Evolutionary conservation across 208 protist genomes (phyloP).

Genomic region (Trypanosoma lewisi): DNA sequence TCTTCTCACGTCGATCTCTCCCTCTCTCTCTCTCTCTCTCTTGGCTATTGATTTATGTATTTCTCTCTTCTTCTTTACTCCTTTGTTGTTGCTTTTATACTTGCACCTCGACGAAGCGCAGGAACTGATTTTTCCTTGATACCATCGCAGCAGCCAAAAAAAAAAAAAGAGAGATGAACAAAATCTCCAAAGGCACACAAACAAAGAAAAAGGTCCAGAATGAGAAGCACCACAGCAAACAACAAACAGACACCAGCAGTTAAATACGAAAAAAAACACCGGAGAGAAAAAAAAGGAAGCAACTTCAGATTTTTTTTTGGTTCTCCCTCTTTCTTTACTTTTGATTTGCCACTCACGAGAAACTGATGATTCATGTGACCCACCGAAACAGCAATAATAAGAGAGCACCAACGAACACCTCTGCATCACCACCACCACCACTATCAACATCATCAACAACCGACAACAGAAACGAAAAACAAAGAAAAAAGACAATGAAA

Average conservation of each 20-base stretch:
- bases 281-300: too few species aligned
- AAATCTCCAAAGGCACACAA: neutral
- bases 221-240: too few species aligned
- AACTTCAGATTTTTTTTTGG: conserved; percentile 1
- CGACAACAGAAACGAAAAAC: too few species aligned
- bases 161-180: neutral
- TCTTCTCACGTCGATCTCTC: too few species aligned
- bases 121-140: neutral
- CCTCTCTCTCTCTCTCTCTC: neutral
- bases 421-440: too few species aligned
- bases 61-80: neutral
- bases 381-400: too few species aligned
- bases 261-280: conserved; percentile 2
- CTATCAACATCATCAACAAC: too few species aligned
- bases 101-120: neutral
- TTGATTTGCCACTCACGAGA: neutral
- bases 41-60: neutral
- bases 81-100: conserved; percentile 10
- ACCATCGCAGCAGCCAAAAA: neutral
- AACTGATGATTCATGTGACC: too few species aligned
- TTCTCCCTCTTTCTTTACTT: neutral
- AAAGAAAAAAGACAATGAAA: neutral
- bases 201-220: neutral
- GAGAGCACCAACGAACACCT: too few species aligned
- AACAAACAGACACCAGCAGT: neutral